These are phyloP conservation scores for Syncephalastrum sp. DNA, from an alignment of 371 early-diverging fungal genomes.

Conservation along the genomic window DNA sequence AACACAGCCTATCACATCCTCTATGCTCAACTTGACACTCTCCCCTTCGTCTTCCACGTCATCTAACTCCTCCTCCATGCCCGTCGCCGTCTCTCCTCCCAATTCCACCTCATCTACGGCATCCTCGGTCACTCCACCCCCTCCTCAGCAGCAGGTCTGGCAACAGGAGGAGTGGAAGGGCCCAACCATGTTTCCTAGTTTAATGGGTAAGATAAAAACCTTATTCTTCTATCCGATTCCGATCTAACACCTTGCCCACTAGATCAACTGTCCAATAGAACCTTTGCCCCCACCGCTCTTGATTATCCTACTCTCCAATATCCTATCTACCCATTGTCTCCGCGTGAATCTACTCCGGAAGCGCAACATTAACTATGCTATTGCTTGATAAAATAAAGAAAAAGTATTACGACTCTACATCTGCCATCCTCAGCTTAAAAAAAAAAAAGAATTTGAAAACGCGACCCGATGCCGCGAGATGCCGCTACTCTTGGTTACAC, in stretches of 20 bases:
- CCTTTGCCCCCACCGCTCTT: constrained; percentile 16
- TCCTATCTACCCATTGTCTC: constrained; percentile 21
- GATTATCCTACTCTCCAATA: constrained; percentile 14
- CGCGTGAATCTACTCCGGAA: constrained; percentile 3
- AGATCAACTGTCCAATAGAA: constrained; percentile 21
- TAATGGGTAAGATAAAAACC: constrained; percentile 33
- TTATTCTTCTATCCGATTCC: neutral
- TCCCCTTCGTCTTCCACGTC: constrained; percentile 28
- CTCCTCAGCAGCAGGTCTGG: constrained; percentile 11
- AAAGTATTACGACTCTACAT: too few relatives aligned
- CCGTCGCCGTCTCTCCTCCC: constrained; percentile 7
- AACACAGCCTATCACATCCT: constrained; percentile 14
- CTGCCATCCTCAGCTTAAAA: too few relatives aligned
- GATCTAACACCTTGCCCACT: too few relatives aligned
- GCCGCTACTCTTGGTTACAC: too few relatives aligned
- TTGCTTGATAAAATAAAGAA: too few relatives aligned
- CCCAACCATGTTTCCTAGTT: constrained; percentile 32
- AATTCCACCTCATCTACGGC: constrained; percentile 13
- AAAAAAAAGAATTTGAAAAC: too few relatives aligned
- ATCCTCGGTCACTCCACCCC: constrained; percentile 29
- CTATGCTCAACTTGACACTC: constrained; percentile 35
- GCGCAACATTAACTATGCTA: too few relatives aligned
- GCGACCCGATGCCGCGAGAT: too few relatives aligned
- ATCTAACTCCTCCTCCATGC: constrained; percentile 6
- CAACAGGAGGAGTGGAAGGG: constrained; percentile 19